Evolutionary conservation across 371 early-diverging fungal species (phyloP), one percentile per base, ranked within the genome.

Genomic region (Mortierella sp.): DNA sequence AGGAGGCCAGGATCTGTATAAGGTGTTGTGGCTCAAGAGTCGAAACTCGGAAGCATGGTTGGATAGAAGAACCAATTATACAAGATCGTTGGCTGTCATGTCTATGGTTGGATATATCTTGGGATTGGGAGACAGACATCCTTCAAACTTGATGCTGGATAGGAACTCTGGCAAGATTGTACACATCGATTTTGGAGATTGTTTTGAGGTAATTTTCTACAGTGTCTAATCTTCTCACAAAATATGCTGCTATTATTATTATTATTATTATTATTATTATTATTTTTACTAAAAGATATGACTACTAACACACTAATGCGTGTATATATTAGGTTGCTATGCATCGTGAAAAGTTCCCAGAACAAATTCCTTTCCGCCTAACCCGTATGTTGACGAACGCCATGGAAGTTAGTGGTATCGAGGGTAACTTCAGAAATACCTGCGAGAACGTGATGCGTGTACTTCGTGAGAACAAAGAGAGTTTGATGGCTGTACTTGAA

Each of bases 101-200:
- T 98, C 99, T 0, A 99, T 99, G 93, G 98, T 97, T 7, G 99
- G 99, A 6, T 99, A 99, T 76, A 96, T 99, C 34, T 89, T 99
- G 15, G 99, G 99, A 22, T 84, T 99, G 23, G 99, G 99, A 9
- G 99, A 99, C 83, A 88, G 99, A 15, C 99, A 99, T 84, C 98
- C 99, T 6, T 97, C 98, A 15, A 99, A 99, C 77, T 87, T 99
- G 57, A 97, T 99, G 96, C 81, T 99, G 65, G 96, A 99, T 71
- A 87, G 94, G 28, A 90, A 88, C 42, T 94, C 96, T 3, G 98
- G 98, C 76, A 97, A 98, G 79, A 93, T 98, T 10, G 93, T 98
- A n/a, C 99, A 99, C 69, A 98, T 99, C 75, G 99, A 99, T 84
- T 97, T 99, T 84, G 99, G 99, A 42, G 99, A 98, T 76, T 98